These are phyloP conservation scores for Trematosphaeria pertusa DNA, from an alignment of 2,329 filamentous ascomycete species.

Conservation along the genomic window DNA sequence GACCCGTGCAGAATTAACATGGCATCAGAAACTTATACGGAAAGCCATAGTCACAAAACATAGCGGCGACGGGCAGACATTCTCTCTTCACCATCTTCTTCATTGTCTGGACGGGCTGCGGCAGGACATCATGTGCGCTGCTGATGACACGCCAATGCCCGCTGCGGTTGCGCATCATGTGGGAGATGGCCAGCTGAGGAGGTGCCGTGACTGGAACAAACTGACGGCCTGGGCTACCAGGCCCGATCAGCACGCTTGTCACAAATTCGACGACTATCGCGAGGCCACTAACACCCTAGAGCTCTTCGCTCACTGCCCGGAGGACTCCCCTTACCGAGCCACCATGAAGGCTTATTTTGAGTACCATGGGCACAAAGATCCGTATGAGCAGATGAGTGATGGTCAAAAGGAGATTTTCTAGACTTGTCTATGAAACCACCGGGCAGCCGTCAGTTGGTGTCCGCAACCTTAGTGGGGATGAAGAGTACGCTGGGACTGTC, in stretches of 20 bases:
- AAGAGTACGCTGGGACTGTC: too few relatives aligned
- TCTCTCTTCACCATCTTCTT: conserved; percentile 37
- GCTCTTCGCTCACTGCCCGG: conserved; percentile 42
- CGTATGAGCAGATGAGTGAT: conserved; percentile 31
- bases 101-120: conserved; percentile 44
- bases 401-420: conserved; percentile 26
- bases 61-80: conserved; percentile 26
- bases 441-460: too few relatives aligned
- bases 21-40: conserved; percentile 39
- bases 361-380: conserved; percentile 42
- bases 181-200: conserved; percentile 37
- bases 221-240: conserved; percentile 41
- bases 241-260: conserved; percentile 41
- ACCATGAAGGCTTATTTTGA: conserved; percentile 42
- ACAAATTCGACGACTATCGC: conserved; percentile 43
- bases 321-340: conserved; percentile 35
- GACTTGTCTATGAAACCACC: not conserved
- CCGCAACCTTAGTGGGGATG: too few relatives aligned
- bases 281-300: conserved; percentile 45
- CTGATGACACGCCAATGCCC: conserved; percentile 46
- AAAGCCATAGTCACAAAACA: conserved; percentile 43
- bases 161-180: conserved; percentile 30
- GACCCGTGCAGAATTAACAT: not conserved
- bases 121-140: conserved; percentile 44
- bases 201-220: conserved; percentile 43